Base-by-base conservation (phyloP, 441 rosid species). In the Lepidium campestre region DNA sequence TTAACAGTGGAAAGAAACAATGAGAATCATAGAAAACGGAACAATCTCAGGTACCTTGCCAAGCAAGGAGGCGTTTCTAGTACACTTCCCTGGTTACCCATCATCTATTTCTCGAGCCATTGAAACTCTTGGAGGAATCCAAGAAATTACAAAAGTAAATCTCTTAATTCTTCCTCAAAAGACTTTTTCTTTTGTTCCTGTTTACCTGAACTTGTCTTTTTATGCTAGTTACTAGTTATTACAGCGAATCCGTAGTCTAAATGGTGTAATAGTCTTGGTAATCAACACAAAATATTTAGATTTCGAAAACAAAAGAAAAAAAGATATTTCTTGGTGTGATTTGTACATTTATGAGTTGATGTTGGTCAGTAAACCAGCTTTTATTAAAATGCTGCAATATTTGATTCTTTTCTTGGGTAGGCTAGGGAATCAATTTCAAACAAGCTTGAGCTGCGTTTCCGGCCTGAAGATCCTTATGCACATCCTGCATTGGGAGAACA, bases 401-500 rank as follows among this genome's bases (percentile, higher is more conserved):
- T 42, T 60, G 19, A 57, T 17, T 65, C 7, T 45, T 64, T 65
- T 13, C 32, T 6, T 20, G 56, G 65, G 68, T 80, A 90, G 98
- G 89, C 89, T 49, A 91, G 88, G 48, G 79, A 71, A 68, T 85
- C 84, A 1, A 42, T 77, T 60, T 79, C 85, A 15, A 81, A 83
- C 74, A 87, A 83, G 63, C 75, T 91, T 79, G 94, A 88, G 78
- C 82, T 94, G 39, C 77, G 69, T 59, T 91, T 91, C 78, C 91
- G 96, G 27, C 98, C 98, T 1, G 96, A 90, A 60, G 98, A 95
- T 77, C 97, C 98, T 3, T 86, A 82, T 53, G 86, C 93, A 7
- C 97, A 83, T 77, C 98, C 99, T 68, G 79, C 87, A 25, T 79
- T 75, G 58, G 99, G 97, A n/a, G 84, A 85, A 77, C 87, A 88